Evolutionary conservation across 306 rosid genomes (phyloP).

Genomic region (Quercus parvula): DNA sequence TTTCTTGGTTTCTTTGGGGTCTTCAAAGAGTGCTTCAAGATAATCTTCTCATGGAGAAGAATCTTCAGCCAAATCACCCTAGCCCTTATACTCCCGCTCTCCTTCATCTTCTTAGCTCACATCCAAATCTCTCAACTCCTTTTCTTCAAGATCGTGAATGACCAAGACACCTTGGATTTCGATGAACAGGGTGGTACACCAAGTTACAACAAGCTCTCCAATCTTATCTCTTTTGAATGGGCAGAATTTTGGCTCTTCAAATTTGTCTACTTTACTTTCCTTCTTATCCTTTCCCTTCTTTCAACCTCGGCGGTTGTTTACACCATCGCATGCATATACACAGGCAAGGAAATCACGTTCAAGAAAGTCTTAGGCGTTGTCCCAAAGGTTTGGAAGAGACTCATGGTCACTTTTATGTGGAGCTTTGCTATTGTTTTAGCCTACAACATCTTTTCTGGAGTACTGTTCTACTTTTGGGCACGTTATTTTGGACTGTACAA

Average conservation of each 20-base stretch:
- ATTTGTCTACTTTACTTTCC: slow-evolving; percentile 23
- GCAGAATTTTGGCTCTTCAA: slow-evolving; percentile 24
- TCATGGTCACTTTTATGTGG: slow-evolving; percentile 28
- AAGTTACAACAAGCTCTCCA: background rate
- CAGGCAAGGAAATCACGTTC: slow-evolving; percentile 15
- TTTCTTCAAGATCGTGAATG: slow-evolving; percentile 4
- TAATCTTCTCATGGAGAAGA: slow-evolving; percentile 25
- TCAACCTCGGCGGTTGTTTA: slow-evolving; percentile 38
- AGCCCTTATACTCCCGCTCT: slow-evolving; percentile 30
- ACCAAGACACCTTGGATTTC: slow-evolving; percentile 1
- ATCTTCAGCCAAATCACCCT: slow-evolving; percentile 36
- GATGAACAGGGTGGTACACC: background rate
- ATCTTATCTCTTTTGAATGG: slow-evolving; percentile 16
- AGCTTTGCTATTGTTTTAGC: slow-evolving; percentile 3
- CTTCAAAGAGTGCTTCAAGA: slow-evolving; percentile 25
- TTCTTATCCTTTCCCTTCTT: slow-evolving; percentile 28
- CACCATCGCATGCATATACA: slow-evolving; percentile 35
- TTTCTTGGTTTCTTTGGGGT: slow-evolving; percentile 32
- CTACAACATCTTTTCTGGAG: slow-evolving; percentile 5
- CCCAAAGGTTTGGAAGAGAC: slow-evolving; percentile 34
- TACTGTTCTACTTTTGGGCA: background rate
- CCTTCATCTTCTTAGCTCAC: slow-evolving; percentile 31
- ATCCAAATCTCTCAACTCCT: slow-evolving; percentile 26
- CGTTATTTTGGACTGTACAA: background rate
- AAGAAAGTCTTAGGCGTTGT: slow-evolving; percentile 18